Percentiles rank a stretch among this genome's conserved stretches.
phyloP scores from a whole-genome alignment of 2,329 filamentous ascomycete species.

The Verticillium dahliae region DNA sequence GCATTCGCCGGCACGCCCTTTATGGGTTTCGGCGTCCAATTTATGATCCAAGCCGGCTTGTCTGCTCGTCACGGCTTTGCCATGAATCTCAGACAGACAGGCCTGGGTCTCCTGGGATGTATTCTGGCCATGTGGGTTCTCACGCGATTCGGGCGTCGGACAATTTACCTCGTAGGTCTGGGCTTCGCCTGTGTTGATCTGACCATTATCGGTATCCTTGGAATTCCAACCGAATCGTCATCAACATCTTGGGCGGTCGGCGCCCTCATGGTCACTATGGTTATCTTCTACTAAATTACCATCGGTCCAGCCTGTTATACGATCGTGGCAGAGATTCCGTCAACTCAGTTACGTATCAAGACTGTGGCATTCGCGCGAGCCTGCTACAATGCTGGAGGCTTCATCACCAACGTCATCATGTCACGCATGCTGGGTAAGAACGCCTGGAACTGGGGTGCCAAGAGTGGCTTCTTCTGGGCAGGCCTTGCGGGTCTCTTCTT shows the following conservation, averaged over 20 bases:
- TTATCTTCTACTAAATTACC: constrained; percentile 21
- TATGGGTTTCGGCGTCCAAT: constrained; percentile 27
- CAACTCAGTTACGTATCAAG: constrained; percentile 25
- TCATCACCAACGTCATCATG: constrained; percentile 13
- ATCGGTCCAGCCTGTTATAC: constrained; percentile 25
- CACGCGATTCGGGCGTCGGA: constrained; percentile 31
- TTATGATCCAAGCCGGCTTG: constrained; percentile 26
- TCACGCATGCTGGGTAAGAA: constrained; percentile 12
- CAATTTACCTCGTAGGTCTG: constrained; percentile 32
- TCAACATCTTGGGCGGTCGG: constrained; percentile 27
- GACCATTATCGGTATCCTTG: constrained; percentile 22
- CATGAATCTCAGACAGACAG: constrained; percentile 23
- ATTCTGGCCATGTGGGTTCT: constrained; percentile 31
- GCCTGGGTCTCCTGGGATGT: constrained; percentile 31
- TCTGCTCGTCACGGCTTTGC: constrained; percentile 14
- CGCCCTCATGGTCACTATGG: constrained; percentile 15
- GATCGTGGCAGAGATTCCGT: constrained; percentile 24
- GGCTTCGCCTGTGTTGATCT: constrained; percentile 24
- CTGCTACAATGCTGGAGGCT: constrained; percentile 18
- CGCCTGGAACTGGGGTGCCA: constrained; percentile 19
- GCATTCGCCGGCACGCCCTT: constrained; percentile 20
- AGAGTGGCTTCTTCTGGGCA: constrained; percentile 29
- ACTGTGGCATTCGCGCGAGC: constrained; percentile 22
- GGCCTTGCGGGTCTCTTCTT: constrained; percentile 29
- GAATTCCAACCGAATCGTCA: constrained; percentile 9